phyloP scores from a whole-genome alignment of 345 rosid genomes.

The Eucalyptus marginata region DNA sequence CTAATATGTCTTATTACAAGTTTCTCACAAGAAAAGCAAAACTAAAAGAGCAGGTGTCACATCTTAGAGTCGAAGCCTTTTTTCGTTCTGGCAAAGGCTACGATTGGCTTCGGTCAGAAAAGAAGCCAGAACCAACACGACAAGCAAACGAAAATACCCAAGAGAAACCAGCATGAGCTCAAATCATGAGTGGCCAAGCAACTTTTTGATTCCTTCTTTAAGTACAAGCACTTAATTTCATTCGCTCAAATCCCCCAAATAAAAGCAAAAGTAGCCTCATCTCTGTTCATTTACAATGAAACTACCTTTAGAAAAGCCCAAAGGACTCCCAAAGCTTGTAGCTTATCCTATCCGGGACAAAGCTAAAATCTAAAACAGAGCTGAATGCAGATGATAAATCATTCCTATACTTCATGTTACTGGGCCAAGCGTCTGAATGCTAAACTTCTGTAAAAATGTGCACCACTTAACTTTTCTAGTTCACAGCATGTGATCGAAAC shows the following conservation, averaged over 20 bases:
- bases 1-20: not conserved
- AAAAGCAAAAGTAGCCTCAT: not conserved
- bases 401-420: not conserved
- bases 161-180: not conserved
- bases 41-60: not conserved
- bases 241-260: not conserved
- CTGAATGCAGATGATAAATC: not conserved
- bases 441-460: not conserved
- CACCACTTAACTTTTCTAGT: constrained; percentile 8
- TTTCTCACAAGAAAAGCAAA: not conserved
- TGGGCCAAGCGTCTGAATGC: not conserved
- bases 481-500: constrained; percentile 82
- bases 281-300: not conserved
- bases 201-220: not conserved
- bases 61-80: not conserved
- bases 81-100: not conserved
- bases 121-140: not conserved
- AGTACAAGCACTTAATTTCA: not conserved
- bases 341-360: not conserved
- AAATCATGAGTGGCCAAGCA: not conserved
- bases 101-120: not conserved
- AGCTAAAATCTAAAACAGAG: not conserved
- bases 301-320: not conserved
- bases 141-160: not conserved
- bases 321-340: not conserved